phyloP scores from a whole-genome alignment of 345 rosid genomes.

The Erodium maritimum region DNA sequence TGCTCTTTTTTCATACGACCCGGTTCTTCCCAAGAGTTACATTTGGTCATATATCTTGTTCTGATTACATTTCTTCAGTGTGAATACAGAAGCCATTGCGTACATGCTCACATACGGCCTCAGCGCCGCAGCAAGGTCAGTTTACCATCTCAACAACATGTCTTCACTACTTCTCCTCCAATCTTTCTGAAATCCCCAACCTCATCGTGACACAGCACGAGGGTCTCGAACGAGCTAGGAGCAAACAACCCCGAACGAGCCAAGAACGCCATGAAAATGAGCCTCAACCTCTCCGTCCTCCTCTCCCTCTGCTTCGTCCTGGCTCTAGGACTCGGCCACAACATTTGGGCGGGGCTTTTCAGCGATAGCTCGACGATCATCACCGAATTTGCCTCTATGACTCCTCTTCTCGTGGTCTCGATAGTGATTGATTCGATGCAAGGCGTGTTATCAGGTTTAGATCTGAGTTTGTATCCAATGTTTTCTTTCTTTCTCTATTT shows the following conservation, averaged over 20 bases:
- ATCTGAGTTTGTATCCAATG: conserved; percentile 12
- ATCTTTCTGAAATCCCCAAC: too few relatives aligned
- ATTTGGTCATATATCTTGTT: too few relatives aligned
- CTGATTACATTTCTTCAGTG: conserved; percentile 18
- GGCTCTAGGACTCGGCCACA: conserved; percentile 37
- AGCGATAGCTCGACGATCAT: conserved; percentile 28
- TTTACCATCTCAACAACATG: too few relatives aligned
- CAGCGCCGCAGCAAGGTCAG: conserved; percentile 77
- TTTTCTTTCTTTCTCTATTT: neutral
- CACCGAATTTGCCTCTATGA: conserved; percentile 36
- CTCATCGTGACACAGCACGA: conserved; percentile 33
- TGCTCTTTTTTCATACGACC: too few relatives aligned
- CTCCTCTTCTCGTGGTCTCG: conserved; percentile 43
- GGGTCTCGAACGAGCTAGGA: conserved; percentile 75
- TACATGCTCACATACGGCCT: conserved; percentile 68
- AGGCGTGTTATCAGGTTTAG: conserved; percentile 55
- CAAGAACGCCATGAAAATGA: conserved; percentile 35
- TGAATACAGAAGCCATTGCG: conserved; percentile 45
- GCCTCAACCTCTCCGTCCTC: conserved; percentile 37
- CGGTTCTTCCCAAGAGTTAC: too few relatives aligned
- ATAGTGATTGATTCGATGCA: conserved; percentile 49
- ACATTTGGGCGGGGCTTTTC: conserved; percentile 55
- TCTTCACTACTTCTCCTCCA: too few relatives aligned
- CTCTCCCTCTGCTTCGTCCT: conserved; percentile 38
- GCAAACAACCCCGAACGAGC: conserved; percentile 39